These are phyloP conservation scores for Lactarius trivialis DNA, from an alignment of 768 basidiomycete genomes.

Conservation along the genomic window DNA sequence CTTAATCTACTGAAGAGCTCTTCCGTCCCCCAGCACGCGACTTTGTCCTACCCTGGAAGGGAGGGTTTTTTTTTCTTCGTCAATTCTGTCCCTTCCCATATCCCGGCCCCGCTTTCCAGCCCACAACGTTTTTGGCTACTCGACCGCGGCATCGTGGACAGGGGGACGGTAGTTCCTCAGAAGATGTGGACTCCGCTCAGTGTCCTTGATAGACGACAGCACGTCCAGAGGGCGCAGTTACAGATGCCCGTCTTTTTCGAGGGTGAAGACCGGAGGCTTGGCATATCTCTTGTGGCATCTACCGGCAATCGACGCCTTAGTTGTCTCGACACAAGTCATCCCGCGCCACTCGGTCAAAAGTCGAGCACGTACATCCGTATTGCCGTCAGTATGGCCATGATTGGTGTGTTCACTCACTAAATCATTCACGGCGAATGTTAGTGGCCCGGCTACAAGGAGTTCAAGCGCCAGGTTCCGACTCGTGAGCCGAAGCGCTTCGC, in stretches of 20 bases:
- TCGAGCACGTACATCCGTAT: not conserved
- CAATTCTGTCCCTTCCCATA: not conserved
- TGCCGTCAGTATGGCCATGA: not conserved
- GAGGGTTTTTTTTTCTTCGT: not conserved
- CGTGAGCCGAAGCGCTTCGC: not conserved
- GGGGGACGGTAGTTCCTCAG: not conserved
- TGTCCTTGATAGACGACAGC: not conserved
- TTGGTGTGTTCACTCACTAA: not conserved
- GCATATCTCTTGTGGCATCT: not conserved
- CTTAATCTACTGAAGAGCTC: not conserved
- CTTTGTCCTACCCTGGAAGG: not conserved
- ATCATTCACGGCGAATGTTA: not conserved
- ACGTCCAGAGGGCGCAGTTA: not conserved
- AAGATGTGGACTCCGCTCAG: not conserved
- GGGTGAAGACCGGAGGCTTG: not conserved
- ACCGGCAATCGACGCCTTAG: not conserved
- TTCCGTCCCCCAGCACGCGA: not conserved
- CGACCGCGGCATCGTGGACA: not conserved
- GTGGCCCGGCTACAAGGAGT: not conserved
- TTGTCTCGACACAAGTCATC: not conserved
- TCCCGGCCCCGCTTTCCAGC: not conserved
- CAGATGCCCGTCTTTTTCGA: not conserved
- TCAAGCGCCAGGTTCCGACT: not conserved
- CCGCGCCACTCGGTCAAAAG: not conserved
- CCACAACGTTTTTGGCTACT: not conserved